Conservation (phyloP, 2,329 filamentous ascomycete species). For the Teratosphaeriaceae sp. region DNA sequence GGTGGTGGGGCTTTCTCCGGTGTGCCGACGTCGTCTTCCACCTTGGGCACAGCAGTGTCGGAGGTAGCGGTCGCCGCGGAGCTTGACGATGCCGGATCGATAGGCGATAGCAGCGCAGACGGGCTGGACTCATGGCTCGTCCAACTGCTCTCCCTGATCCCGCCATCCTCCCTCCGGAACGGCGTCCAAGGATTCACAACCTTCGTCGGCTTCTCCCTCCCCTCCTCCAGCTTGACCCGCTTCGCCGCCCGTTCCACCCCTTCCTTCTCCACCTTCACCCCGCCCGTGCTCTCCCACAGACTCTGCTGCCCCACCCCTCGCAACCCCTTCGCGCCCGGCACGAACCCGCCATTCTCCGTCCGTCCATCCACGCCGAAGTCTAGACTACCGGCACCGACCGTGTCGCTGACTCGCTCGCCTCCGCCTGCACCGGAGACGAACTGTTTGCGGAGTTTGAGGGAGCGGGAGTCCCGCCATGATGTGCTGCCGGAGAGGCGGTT, state of each 20-base stretch:
- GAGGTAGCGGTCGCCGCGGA: constrained; percentile 1
- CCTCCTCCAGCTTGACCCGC: constrained; percentile 14
- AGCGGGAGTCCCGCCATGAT: constrained; percentile 66
- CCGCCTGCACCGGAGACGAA: constrained; percentile 54
- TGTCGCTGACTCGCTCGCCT: constrained; percentile 55
- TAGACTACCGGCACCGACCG: constrained; percentile 57
- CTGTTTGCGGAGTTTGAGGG: constrained; percentile 62
- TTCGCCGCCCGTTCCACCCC: constrained; percentile 11
- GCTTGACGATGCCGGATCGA: constrained; percentile 11
- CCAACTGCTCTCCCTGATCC: constrained; percentile 27
- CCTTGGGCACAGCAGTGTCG: background rate
- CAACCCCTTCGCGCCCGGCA: constrained; percentile 41
- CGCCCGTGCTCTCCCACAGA: constrained; percentile 27
- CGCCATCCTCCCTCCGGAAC: constrained; percentile 22
- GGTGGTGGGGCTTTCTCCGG: background rate
- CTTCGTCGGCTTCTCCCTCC: constrained; percentile 18
- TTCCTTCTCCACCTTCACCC: constrained; percentile 15
- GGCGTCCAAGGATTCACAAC: constrained; percentile 27
- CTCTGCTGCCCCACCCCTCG: constrained; percentile 42
- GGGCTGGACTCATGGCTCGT: constrained; percentile 25
- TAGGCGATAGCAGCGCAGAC: constrained; percentile 23
- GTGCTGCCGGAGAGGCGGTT: constrained; percentile 54
- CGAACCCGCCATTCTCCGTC: constrained; percentile 48
- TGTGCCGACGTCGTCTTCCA: background rate
- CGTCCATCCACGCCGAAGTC: constrained; percentile 46